Evolutionary conservation across 257 asterid species (phyloP).

Genomic region (Solanum piurae): DNA sequence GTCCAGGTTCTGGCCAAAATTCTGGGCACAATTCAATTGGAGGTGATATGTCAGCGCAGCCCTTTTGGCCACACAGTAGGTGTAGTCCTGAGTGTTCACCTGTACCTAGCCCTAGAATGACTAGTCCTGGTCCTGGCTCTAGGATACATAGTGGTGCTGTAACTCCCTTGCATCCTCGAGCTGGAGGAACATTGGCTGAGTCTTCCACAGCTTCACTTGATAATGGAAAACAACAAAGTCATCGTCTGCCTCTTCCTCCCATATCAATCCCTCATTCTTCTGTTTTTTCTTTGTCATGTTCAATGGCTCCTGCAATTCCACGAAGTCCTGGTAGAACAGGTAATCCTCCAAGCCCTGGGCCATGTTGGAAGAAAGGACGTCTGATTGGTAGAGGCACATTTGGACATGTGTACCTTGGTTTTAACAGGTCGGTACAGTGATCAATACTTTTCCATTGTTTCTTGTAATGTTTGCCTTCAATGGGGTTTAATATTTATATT

Average conservation of each 20-base stretch:
- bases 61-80: constrained; percentile 83
- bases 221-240: constrained; percentile 76
- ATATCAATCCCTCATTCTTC: constrained; percentile 36
- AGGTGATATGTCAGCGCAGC: constrained; percentile 74
- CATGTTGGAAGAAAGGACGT: constrained; percentile 92
- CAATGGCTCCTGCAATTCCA: constrained; percentile 75
- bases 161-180: constrained; percentile 88
- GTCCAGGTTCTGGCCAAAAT: constrained; percentile 94
- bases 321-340: constrained; percentile 95
- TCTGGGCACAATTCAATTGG: constrained; percentile 98
- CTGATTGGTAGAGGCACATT: constrained; percentile 41
- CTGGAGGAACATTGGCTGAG: constrained; percentile 61
- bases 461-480: not conserved
- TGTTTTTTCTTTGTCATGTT: constrained; percentile 58
- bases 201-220: constrained; percentile 61
- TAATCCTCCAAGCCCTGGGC: constrained; percentile 70
- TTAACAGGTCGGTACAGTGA: constrained; percentile 50
- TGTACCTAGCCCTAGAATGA: constrained; percentile 85
- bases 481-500: not conserved
- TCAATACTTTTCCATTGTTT: constrained; percentile 1
- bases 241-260: constrained; percentile 87
- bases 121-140: constrained; percentile 91
- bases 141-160: constrained; percentile 97
- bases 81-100: constrained; percentile 94
- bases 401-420: constrained; percentile 61